Conservation (phyloP, 2,329 filamentous ascomycete genomes). For the Dothidotthia symphoricarpi region DNA sequence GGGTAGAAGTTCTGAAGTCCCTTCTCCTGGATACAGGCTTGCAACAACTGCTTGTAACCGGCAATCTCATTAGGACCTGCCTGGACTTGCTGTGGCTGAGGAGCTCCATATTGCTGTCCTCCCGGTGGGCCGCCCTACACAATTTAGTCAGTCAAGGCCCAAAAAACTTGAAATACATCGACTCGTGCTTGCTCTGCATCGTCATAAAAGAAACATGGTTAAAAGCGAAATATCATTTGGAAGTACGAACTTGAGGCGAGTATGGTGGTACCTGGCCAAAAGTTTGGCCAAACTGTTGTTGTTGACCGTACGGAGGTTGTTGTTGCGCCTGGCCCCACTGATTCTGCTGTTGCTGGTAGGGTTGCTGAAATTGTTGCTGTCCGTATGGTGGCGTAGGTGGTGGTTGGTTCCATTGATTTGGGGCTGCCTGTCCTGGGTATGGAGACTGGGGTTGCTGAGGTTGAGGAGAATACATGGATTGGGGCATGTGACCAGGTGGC, state of each 20-base stretch:
- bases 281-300: conserved; percentile 24
- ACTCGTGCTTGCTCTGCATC: conserved; percentile 19
- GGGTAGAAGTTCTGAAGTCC: conserved; percentile 59
- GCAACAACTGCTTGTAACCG: conserved; percentile 58
- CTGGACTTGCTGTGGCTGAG: conserved; percentile 40
- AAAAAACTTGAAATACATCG: not conserved
- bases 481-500: conserved; percentile 21
- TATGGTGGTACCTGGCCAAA: conserved; percentile 34
- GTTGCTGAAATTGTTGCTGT: conserved; percentile 23
- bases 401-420: conserved; percentile 21
- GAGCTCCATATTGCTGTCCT: conserved; percentile 22
- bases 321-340: conserved; percentile 23
- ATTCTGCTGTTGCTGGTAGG: conserved; percentile 23
- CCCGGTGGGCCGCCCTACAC: conserved; percentile 27
- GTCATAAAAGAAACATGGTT: conserved; percentile 1
- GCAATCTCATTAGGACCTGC: conserved; percentile 52
- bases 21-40: conserved; percentile 60
- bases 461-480: conserved; percentile 28
- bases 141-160: conserved; percentile 13
- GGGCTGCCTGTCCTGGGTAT: conserved; percentile 19
- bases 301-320: conserved; percentile 25
- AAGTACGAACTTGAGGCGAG: conserved; percentile 23
- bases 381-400: conserved; percentile 36
- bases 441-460: conserved; percentile 19
- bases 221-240: not conserved